Evolutionary conservation across 345 rosid species (phyloP).

Genomic region (Syzygium jambos): DNA sequence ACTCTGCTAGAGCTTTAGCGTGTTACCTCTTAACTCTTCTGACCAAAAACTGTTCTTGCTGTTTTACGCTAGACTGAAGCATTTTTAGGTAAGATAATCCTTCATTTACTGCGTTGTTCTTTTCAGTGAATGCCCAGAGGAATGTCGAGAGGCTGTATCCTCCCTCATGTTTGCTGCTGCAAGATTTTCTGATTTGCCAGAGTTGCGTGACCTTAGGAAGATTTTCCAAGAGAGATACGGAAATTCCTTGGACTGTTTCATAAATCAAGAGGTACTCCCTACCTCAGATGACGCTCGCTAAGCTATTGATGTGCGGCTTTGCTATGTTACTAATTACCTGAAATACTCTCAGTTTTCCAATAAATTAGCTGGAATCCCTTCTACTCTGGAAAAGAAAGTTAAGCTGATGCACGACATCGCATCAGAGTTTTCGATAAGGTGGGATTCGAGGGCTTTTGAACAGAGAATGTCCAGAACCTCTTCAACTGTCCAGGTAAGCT

Average conservation of each 20-base stretch:
- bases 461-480: conserved; percentile 35
- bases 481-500: conserved; percentile 36
- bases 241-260: conserved; percentile 55
- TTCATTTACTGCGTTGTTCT: not conserved
- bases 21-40: not conserved
- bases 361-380: conserved; percentile 45
- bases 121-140: conserved; percentile 81
- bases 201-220: conserved; percentile 82
- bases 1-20: not conserved
- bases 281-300: not conserved
- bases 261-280: conserved; percentile 58
- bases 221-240: conserved; percentile 72
- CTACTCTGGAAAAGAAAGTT: conserved; percentile 53
- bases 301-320: not conserved
- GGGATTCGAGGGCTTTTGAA: conserved; percentile 66
- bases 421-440: conserved; percentile 60
- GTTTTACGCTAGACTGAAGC: not conserved
- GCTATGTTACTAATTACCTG: conserved; percentile 7
- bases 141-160: conserved; percentile 69
- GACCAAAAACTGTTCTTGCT: not conserved
- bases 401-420: conserved; percentile 71
- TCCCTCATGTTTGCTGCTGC: conserved; percentile 95
- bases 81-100: not conserved
- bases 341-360: conserved; percentile 48
- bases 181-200: conserved; percentile 87